Evolutionary conservation across 768 basidiomycete species (phyloP).

Genomic region (Asterophora lycoperdoides): DNA sequence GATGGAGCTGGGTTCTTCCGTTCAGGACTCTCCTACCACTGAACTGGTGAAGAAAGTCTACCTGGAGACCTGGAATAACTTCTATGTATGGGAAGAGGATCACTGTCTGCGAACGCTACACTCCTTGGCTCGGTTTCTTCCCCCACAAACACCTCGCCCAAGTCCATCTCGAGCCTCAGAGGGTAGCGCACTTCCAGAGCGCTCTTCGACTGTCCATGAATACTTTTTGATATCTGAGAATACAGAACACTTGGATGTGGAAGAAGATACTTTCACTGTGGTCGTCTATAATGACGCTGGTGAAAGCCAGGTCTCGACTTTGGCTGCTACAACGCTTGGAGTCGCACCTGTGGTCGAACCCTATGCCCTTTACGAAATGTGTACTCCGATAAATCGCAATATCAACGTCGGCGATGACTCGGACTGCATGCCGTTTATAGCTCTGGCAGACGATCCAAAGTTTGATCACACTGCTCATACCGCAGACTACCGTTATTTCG

Average conservation of each 20-base stretch:
- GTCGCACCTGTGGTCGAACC: conserved; percentile 16
- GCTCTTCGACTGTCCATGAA: neutral
- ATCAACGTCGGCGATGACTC: conserved; percentile 57
- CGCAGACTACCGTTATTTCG: conserved; percentile 38
- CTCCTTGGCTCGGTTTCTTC: conserved; percentile 11
- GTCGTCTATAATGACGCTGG: conserved; percentile 8
- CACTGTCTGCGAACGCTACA: conserved; percentile 14
- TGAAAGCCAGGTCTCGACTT: conserved; percentile 4
- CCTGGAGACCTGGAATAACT: conserved; percentile 16
- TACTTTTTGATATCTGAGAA: neutral
- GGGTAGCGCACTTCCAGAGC: neutral
- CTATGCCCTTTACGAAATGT: conserved; percentile 50
- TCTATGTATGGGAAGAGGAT: conserved; percentile 22
- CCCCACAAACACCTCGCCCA: neutral
- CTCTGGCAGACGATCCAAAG: conserved; percentile 54
- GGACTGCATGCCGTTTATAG: conserved; percentile 53
- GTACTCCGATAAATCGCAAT: conserved; percentile 45
- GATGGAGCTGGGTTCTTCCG: no score
- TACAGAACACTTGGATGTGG: neutral
- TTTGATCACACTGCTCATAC: conserved; percentile 43
- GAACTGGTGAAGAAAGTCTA: conserved; percentile 10
- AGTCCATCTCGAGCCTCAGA: neutral
- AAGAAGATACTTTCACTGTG: conserved; percentile 14
- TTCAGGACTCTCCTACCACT: neutral
- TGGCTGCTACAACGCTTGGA: conserved; percentile 9